These are phyloP conservation scores for Capsicum chinense DNA, from an alignment of 257 asterid genomes.

Conservation along the genomic window DNA sequence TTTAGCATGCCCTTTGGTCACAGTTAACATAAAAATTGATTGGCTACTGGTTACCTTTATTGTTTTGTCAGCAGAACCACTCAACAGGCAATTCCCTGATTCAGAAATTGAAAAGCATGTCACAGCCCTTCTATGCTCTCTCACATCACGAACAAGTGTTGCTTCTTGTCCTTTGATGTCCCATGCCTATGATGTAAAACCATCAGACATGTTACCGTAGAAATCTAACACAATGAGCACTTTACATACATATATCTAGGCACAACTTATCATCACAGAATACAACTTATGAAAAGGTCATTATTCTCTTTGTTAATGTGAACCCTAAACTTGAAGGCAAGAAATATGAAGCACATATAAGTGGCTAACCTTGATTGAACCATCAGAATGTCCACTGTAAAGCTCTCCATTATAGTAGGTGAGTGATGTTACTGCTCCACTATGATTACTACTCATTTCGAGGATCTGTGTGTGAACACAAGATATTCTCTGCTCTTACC, in stretches of 20 bases:
- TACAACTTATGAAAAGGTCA: neutral
- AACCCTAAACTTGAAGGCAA: conserved; percentile 18
- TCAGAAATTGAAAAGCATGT: conserved; percentile 78
- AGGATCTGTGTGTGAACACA: conserved; percentile 86
- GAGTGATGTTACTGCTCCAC: conserved; percentile 85
- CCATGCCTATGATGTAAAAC: conserved; percentile 67
- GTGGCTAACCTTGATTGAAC: conserved; percentile 72
- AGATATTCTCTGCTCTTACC: conserved; percentile 78
- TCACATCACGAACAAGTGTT: conserved; percentile 56
- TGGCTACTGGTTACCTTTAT: conserved; percentile 56
- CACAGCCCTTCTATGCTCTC: conserved; percentile 73
- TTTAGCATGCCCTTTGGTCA: conserved; percentile 20
- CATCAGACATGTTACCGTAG: neutral
- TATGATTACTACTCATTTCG: conserved; percentile 61
- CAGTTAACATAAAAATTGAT: conserved; percentile 5
- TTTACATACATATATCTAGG: neutral
- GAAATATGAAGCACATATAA: conserved; percentile 27
- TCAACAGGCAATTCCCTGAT: conserved; percentile 74
- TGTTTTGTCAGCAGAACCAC: conserved; percentile 83
- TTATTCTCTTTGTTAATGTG: neutral
- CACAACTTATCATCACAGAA: neutral
- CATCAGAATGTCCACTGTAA: conserved; percentile 84
- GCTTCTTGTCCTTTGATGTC: conserved; percentile 80
- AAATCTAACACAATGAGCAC: conserved; percentile 23
- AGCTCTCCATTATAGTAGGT: conserved; percentile 79